Conservation (phyloP, 78 protist genomes). For the Dictyostelium purpureum region DNA sequence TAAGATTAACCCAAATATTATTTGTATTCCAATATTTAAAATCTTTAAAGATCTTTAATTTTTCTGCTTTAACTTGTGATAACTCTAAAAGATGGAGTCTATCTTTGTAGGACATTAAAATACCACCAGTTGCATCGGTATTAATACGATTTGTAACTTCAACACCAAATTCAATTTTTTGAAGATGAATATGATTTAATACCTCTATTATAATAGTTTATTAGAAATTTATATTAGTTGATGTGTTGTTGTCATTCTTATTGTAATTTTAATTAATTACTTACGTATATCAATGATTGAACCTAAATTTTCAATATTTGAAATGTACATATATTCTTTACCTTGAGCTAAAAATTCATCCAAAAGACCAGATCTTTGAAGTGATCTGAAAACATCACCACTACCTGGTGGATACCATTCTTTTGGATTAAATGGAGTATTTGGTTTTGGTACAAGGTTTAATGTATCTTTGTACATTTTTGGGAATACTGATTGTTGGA, state of each 20-base stretch:
- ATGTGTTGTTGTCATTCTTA: neutral
- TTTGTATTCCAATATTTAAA: constrained; percentile 98
- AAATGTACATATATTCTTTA: constrained; percentile 91
- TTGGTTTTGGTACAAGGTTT: constrained; percentile 66
- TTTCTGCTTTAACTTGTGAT: constrained; percentile 96
- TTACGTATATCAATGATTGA: constrained; percentile 91
- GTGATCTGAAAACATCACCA: constrained; percentile 92
- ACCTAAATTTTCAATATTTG: constrained; percentile 98
- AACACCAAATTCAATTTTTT: constrained; percentile 85
- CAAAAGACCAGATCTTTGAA: constrained; percentile 80
- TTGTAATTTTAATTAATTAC: neutral
- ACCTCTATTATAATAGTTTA: constrained; percentile 49
- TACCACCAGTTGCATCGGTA: constrained; percentile 98
- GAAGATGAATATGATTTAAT: constrained; percentile 67
- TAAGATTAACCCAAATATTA: constrained; percentile 94
- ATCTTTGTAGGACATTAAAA: constrained; percentile 87
- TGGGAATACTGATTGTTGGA: constrained; percentile 90
- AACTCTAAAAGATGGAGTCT: constrained; percentile 88
- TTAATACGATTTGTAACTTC: constrained; percentile 95
- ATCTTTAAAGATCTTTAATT: constrained; percentile 92
- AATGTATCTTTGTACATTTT: constrained; percentile 88
- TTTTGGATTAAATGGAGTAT: constrained; percentile 27
- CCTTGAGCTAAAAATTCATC: constrained; percentile 88
- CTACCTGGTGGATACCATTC: constrained; percentile 98
- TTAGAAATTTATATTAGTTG: neutral